phyloP scores from a whole-genome alignment of 306 rosid species.

The Acacia confusa region DNA sequence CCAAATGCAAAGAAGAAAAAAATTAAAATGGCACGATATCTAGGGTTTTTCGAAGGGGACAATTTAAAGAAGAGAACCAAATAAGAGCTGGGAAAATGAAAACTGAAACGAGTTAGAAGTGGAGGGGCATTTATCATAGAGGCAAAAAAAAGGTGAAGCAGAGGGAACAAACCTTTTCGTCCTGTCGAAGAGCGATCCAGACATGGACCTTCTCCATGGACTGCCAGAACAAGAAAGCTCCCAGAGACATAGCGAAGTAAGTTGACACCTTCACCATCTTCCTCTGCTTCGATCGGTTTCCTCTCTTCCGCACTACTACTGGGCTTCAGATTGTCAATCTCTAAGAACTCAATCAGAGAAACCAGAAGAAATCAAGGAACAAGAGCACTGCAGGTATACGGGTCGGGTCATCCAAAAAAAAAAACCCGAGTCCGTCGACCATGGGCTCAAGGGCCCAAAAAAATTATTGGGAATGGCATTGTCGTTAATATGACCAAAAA shows the following conservation, averaged over 20 bases:
- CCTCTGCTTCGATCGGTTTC: constrained; percentile 16
- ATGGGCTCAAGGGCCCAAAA: neutral
- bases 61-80: neutral
- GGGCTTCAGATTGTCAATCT: neutral
- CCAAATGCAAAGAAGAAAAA: neutral
- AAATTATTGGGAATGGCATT: neutral
- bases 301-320: neutral
- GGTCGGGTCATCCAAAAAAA: neutral
- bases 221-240: constrained; percentile 92
- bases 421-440: neutral
- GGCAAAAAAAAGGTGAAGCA: neutral
- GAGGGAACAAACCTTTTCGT: constrained; percentile 69
- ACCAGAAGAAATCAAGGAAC: neutral
- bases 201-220: constrained; percentile 92
- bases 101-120: neutral
- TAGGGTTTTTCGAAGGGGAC: constrained; percentile 7
- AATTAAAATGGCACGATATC: neutral
- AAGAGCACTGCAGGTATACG: neutral
- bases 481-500: neutral
- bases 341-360: neutral
- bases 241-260: constrained; percentile 87
- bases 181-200: constrained; percentile 98
- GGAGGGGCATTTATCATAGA: neutral
- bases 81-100: neutral
- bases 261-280: constrained; percentile 81